These are phyloP conservation scores for Terana coerulea DNA, from an alignment of 768 basidiomycete species.

Conservation along the genomic window DNA sequence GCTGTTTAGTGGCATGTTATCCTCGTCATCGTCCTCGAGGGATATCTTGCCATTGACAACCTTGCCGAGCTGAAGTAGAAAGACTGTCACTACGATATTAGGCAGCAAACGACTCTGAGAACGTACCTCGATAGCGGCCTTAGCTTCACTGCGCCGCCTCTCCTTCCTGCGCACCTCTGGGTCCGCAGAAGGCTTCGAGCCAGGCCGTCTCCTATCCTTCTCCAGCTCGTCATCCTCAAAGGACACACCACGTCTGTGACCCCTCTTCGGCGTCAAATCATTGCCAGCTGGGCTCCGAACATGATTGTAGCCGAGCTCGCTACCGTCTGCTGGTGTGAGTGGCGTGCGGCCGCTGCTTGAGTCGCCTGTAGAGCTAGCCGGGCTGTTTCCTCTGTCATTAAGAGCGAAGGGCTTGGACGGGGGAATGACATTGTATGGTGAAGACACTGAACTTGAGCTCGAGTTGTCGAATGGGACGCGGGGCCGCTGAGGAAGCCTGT, in stretches of 20 bases:
- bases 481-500: conserved; percentile 6
- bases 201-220: conserved; percentile 22
- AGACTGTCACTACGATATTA: not conserved
- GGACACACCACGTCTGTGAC: conserved; percentile 56
- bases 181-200: conserved; percentile 20
- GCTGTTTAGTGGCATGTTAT: conserved; percentile 28
- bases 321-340: conserved; percentile 75
- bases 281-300: conserved; percentile 16
- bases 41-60: conserved; percentile 79
- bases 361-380: conserved; percentile 82
- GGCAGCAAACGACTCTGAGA: not conserved
- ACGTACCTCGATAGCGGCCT: conserved; percentile 83
- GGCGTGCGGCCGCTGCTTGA: conserved; percentile 77
- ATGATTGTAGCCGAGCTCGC: conserved; percentile 41
- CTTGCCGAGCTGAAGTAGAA: conserved; percentile 70
- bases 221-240: conserved; percentile 55
- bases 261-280: conserved; percentile 11
- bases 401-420: conserved; percentile 54
- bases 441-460: not conserved
- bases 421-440: conserved; percentile 8
- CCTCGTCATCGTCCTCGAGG: conserved; percentile 38
- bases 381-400: conserved; percentile 52
- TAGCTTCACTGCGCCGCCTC: conserved; percentile 77
- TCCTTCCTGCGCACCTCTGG: conserved; percentile 62
- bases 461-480: conserved; percentile 7